Conservation (phyloP, 441 rosid genomes). For the Jatropha multifida region DNA sequence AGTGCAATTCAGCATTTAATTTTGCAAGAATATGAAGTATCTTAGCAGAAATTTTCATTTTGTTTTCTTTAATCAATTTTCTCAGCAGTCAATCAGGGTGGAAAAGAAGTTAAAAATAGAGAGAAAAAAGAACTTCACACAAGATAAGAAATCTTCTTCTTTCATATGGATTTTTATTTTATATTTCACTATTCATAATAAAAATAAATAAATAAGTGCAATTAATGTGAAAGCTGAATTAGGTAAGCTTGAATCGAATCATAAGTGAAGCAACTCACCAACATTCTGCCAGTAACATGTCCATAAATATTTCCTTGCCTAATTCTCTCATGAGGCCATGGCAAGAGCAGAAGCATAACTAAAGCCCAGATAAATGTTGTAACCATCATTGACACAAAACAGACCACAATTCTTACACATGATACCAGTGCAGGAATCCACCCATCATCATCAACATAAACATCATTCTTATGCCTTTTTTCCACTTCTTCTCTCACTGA, state of each 20-base stretch:
- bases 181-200: neutral
- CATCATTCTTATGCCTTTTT: conserved; percentile 14
- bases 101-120: neutral
- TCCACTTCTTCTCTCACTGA: conserved; percentile 20
- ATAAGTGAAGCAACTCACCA: conserved; percentile 34
- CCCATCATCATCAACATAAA: conserved; percentile 42
- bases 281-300: conserved; percentile 59
- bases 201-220: neutral
- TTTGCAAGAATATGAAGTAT: neutral
- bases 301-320: conserved; percentile 57
- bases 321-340: conserved; percentile 51
- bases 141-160: neutral
- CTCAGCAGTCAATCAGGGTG: neutral
- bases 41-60: neutral
- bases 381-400: conserved; percentile 51
- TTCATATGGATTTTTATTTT: neutral
- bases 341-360: conserved; percentile 44
- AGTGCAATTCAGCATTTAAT: neutral
- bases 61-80: neutral
- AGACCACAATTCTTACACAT: conserved; percentile 42
- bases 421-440: conserved; percentile 41
- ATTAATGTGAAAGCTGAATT: neutral
- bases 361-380: conserved; percentile 47
- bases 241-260: conserved; percentile 1
- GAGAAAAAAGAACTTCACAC: neutral